phyloP scores from a whole-genome alignment of 495 filamentous ascomycete genomes.

The Lasiosphaeris hirsuta region DNA sequence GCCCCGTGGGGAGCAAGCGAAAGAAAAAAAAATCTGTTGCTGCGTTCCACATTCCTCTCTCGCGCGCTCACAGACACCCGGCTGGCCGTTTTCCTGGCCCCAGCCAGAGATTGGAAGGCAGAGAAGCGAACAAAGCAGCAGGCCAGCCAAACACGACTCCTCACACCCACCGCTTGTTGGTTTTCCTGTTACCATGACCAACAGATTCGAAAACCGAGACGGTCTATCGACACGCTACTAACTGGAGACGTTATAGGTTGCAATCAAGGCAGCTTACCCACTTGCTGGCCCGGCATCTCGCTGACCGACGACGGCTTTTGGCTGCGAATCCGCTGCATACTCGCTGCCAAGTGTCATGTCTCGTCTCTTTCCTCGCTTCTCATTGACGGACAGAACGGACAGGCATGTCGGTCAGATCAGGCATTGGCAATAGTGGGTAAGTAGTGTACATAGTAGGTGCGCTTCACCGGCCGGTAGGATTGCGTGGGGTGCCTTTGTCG shows the following conservation, averaged over 20 bases:
- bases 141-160: not conserved
- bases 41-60: slow-evolving; percentile 4
- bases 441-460: not conserved
- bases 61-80: not conserved
- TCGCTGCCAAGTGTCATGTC: not conserved
- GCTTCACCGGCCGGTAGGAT: slow-evolving; percentile 5
- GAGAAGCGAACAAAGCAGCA: slow-evolving; percentile 6
- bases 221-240: slow-evolving; percentile 1
- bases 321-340: slow-evolving; percentile 1
- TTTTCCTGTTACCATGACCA: slow-evolving; percentile 2
- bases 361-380: not conserved
- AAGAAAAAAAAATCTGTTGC: slow-evolving; percentile 8
- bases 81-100: too few relatives aligned
- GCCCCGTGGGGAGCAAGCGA: slow-evolving; percentile 6
- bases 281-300: slow-evolving; percentile 4
- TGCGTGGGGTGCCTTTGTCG: slow-evolving; percentile 1
- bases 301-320: not conserved
- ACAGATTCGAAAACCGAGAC: slow-evolving; percentile 9
- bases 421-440: too few relatives aligned
- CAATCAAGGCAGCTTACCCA: slow-evolving; percentile 8
- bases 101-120: not conserved
- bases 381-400: not conserved
- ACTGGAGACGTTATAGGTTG: slow-evolving; percentile 1
- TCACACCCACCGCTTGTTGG: not conserved
- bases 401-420: not conserved